Percentiles rank a stretch among this genome's conserved stretches.
These are phyloP conservation scores for Lactarius psammicola DNA, from an alignment of 768 basidiomycete species.

Conservation along the genomic window DNA sequence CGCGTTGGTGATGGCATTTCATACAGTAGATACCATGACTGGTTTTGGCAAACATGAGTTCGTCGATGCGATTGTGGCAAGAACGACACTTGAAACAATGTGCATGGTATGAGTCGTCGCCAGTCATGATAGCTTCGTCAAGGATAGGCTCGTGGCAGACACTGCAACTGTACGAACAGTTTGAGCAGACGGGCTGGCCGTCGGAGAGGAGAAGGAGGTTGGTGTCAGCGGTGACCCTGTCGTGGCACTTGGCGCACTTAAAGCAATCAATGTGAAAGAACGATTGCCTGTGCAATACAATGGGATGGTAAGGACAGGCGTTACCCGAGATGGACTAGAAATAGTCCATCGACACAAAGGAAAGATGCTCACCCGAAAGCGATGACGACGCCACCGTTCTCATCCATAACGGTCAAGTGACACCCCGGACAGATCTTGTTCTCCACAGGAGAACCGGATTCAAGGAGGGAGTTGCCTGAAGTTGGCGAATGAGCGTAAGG, in stretches of 20 bases:
- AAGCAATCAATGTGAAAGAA: conserved; percentile 96
- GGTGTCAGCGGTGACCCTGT: conserved; percentile 93
- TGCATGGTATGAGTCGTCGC: conserved; percentile 97
- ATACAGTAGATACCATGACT: conserved; percentile 98
- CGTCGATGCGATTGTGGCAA: conserved; percentile 92
- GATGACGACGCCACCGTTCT: conserved; percentile 85
- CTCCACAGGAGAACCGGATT: conserved; percentile 35
- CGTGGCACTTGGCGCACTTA: conserved; percentile 93
- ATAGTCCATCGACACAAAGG: neutral
- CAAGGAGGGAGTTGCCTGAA: conserved; percentile 13
- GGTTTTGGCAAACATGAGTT: conserved; percentile 98
- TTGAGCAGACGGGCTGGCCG: conserved; percentile 93
- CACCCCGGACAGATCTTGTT: conserved; percentile 80
- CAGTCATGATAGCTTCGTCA: conserved; percentile 99
- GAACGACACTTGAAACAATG: conserved; percentile 98
- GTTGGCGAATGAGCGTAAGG: conserved; percentile 17
- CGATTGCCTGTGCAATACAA: conserved; percentile 61
- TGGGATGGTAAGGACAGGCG: conserved; percentile 2
- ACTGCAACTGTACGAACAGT: conserved; percentile 94
- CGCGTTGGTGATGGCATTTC: conserved; percentile 97
- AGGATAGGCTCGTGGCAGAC: conserved; percentile 92
- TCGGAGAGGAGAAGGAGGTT: conserved; percentile 96
- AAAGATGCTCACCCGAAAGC: conserved; percentile 74
- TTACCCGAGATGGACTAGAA: neutral
- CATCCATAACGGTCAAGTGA: conserved; percentile 74